Base-by-base conservation (phyloP, 1,139 yeast species). In the Blastobotrys persicus region DNA sequence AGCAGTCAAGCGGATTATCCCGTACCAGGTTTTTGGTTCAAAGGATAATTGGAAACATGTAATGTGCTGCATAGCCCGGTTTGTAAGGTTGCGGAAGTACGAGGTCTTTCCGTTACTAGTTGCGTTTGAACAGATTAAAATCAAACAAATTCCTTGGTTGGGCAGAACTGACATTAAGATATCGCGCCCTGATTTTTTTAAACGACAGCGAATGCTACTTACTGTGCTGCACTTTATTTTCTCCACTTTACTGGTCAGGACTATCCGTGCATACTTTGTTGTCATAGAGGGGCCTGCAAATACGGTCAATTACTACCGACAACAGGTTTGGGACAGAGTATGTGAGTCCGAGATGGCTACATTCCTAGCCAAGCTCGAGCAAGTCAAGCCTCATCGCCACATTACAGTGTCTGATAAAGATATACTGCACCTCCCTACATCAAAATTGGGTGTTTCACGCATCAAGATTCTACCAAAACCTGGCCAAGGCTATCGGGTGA, bases 181-280 rank as follows among this genome's bases (percentile, higher is more conserved):
- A 43, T 37, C 41, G 48, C 41, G 14, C 31, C 16, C 32, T 50
- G 50, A 61, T 23, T 54, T 50, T 26, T 45, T 37, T 7, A 58
- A 57, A 39, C 58, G 65, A 12, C 53, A 57, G 43, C 38, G 50
- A 0, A 55, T 76, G n/a, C 64, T 81, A 14, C 49, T 61, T 1
- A 59, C 63, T 3, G 78, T 85, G 48, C 31, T 86, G 1, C 46
- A 53, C 2, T 91, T 96, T 96, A 51, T 85, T 2, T 77, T 85
- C 44, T 58, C 69, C 0, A 46, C 47, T 0, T 73, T 82, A 46
- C 55, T 88, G 1, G 71, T 76, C 5, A 73, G 72, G 12, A 56
- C 88, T 1, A 55, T 87, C 0, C 65, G 71, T 0, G 65, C 76
- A 0, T 80, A 79, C 59, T 91, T 91, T 73, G 84, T 85, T 61